Conservation (phyloP, 169 alveolate genomes). For the Cryptosporidium felis region DNA sequence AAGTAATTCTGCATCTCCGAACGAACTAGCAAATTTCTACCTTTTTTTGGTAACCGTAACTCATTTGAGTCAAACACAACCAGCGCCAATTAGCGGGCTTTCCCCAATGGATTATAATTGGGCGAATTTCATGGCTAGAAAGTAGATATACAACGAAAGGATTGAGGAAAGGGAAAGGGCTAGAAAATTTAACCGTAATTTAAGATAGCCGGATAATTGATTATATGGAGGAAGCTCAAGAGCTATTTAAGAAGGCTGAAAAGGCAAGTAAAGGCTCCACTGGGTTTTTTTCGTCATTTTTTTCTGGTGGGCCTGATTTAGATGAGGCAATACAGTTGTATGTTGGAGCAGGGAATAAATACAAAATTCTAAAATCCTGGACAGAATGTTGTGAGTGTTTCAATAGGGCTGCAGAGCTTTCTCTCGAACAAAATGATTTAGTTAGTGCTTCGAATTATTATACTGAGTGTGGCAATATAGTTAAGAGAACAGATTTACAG, state of each 20-base stretch:
- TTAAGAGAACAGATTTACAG: slow-evolving; percentile 16
- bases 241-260: slow-evolving; percentile 72
- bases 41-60: background rate
- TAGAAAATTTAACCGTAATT: too few relatives aligned
- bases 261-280: slow-evolving; percentile 74
- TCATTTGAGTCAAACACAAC: background rate
- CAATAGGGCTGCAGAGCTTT: slow-evolving; percentile 54
- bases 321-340: slow-evolving; percentile 79
- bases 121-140: too few relatives aligned
- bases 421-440: slow-evolving; percentile 37
- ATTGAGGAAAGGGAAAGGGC: background rate
- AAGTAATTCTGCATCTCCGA: slow-evolving; percentile 35
- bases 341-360: slow-evolving; percentile 78
- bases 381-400: slow-evolving; percentile 44
- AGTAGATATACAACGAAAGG: too few relatives aligned
- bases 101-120: too few relatives aligned
- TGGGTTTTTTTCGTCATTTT: slow-evolving; percentile 68
- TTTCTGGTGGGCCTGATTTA: slow-evolving; percentile 74
- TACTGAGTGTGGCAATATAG: slow-evolving; percentile 64
- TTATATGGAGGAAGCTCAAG: slow-evolving; percentile 61
- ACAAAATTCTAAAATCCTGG: slow-evolving; percentile 76
- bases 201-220: too few relatives aligned
- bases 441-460: slow-evolving; percentile 50
- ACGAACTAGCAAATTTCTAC: background rate
- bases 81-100: slow-evolving; percentile 16